These are phyloP conservation scores for Talaromyces proteolyticus DNA, from an alignment of 495 filamentous ascomycete genomes.

Conservation along the genomic window DNA sequence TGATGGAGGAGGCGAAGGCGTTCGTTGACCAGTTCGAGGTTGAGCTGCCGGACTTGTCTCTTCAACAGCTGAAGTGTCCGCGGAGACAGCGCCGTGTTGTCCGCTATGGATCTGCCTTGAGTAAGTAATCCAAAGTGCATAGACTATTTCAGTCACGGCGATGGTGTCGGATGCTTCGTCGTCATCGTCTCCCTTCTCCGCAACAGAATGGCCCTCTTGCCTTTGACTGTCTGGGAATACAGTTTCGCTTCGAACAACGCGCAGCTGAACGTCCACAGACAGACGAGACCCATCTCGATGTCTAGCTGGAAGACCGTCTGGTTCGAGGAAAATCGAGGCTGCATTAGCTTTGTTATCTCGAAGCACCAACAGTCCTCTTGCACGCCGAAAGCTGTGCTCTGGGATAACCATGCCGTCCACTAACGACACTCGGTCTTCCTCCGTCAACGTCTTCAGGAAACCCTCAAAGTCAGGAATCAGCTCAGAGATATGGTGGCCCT, in stretches of 20 bases:
- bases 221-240: conserved; percentile 38
- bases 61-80: neutral
- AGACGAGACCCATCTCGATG: conserved; percentile 89
- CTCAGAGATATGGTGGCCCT: conserved; percentile 70
- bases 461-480: conserved; percentile 85
- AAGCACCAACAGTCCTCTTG: conserved; percentile 73
- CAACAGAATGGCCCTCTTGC: conserved; percentile 8
- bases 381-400: conserved; percentile 90
- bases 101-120: conserved; percentile 84
- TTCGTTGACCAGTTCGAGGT: conserved; percentile 22
- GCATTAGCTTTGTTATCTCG: conserved; percentile 71
- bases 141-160: conserved; percentile 72
- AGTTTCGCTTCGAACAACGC: conserved; percentile 83
- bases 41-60: conserved; percentile 4
- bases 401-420: conserved; percentile 95
- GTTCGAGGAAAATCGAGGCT: conserved; percentile 67
- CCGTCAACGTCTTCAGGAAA: conserved; percentile 70
- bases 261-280: conserved; percentile 90
- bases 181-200: conserved; percentile 6
- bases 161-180: conserved; percentile 31
- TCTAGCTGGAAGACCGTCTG: conserved; percentile 74
- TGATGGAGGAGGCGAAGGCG: conserved; percentile 64
- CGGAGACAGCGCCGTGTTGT: conserved; percentile 25
- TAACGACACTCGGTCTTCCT: conserved; percentile 77
- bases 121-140: conserved; percentile 95